Conservation (phyloP, 257 asterid genomes). For the Echium plantagineum region DNA sequence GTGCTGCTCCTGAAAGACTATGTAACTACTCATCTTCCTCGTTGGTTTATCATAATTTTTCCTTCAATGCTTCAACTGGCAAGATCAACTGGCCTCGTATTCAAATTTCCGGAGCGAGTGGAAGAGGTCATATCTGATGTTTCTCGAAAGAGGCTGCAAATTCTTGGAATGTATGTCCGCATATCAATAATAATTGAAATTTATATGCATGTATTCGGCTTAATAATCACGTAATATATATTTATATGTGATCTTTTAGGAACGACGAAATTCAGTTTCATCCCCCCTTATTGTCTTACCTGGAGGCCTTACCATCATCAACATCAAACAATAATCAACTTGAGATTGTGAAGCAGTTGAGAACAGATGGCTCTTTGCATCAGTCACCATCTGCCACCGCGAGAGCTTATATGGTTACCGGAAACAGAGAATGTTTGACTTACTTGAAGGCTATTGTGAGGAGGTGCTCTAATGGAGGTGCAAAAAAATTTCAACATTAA, state of each 20-base stretch:
- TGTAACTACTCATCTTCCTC: conserved; percentile 20
- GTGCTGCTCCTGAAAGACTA: conserved; percentile 14
- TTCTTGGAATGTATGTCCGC: conserved; percentile 20
- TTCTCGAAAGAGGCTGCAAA: conserved; percentile 18
- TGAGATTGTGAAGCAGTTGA: conserved; percentile 10
- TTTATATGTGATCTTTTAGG: background rate
- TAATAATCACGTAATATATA: too few species aligned
- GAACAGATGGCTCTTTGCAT: conserved; percentile 30
- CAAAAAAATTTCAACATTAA: background rate
- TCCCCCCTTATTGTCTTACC: conserved; percentile 25
- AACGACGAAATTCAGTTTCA: conserved; percentile 4
- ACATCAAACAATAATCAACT: conserved; percentile 2
- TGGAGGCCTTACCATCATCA: conserved; percentile 29
- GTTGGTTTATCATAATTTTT: conserved; percentile 35
- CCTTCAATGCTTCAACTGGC: conserved; percentile 40
- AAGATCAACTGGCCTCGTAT: conserved; percentile 17
- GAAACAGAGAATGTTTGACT: conserved; percentile 15
- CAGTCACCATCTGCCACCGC: conserved; percentile 52
- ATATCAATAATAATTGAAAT: too few species aligned
- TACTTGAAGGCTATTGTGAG: conserved; percentile 27
- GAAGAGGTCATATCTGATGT: conserved; percentile 10
- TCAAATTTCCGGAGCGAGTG: conserved; percentile 13
- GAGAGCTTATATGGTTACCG: conserved; percentile 28
- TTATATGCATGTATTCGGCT: too few species aligned
- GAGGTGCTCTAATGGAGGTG: conserved; percentile 39